Evolutionary conservation across 2,329 filamentous ascomycete genomes (phyloP).

Genomic region (Ophiostoma sp.): DNA sequence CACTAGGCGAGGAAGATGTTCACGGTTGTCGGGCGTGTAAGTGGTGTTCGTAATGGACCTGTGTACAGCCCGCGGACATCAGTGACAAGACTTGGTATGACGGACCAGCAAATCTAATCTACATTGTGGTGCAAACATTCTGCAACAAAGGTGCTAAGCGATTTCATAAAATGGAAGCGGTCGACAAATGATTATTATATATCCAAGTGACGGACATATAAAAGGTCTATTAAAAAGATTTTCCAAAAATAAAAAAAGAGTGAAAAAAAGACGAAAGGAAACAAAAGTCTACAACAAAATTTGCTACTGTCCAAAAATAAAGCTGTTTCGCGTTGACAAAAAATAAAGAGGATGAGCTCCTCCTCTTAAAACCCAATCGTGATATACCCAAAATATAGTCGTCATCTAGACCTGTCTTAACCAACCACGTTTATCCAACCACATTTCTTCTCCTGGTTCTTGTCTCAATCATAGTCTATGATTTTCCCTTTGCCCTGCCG

Average conservation of each 20-base stretch:
- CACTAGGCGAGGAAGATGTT: no score
- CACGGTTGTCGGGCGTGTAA: no score
- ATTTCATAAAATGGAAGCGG: no score
- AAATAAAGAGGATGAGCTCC: neutral
- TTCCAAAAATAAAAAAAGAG: neutral
- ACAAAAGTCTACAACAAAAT: conserved; percentile 5
- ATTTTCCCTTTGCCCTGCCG: neutral
- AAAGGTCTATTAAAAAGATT: neutral
- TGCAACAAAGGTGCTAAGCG: no score
- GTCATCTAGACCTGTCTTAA: neutral
- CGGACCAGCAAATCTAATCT: no score
- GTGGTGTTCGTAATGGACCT: no score
- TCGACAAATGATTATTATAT: neutral
- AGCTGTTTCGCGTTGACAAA: neutral
- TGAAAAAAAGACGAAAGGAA: conserved; percentile 2
- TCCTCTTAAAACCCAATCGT: conserved; percentile 15
- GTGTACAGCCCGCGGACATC: no score
- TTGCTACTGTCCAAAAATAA: conserved; percentile 17
- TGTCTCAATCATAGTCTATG: neutral
- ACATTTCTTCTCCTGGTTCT: neutral
- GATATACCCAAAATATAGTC: conserved; percentile 18
- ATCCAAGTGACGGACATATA: neutral
- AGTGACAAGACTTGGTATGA: no score
- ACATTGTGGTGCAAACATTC: no score
- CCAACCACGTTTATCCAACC: no score